Evolutionary conservation across 805 yeast species (phyloP), one percentile per base, ranked within the genome.

Genomic region (Priceomyces melissophilus): DNA sequence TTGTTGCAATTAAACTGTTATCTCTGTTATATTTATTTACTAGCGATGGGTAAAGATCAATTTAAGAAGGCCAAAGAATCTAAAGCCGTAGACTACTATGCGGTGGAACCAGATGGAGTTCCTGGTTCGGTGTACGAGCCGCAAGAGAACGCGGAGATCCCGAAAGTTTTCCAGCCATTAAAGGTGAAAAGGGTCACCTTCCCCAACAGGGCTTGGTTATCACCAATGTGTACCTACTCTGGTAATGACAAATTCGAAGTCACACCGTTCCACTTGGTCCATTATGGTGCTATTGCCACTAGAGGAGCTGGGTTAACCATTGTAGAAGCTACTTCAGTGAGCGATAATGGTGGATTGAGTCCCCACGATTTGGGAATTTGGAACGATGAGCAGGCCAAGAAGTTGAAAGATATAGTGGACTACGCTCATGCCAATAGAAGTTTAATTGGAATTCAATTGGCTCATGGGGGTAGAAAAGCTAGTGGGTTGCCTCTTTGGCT

Each of bases 211-310:
- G 53, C 78, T 23, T 79, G 79, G 37, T 77, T 78, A 14, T 68
- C 82, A 1, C 81, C 81, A 35, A 75, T 77, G 80, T 73, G 81
- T 52, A 71, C 64, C 37, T 77, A 76, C 53, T 69, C 80, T 4
- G 68, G 75, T 2, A 47, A 54, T 2, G 47, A 48, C 16, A 58
- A 75, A 36, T 71, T 71, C 2, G 53, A 57, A 11, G 64, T 69
- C 0, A 77, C 74, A 0, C 70, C 63, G 12, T 78, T 67, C 59
- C 81, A 78, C 47, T 45, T 65, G 13, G 63, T 67, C 6, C 81
- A 78, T 47, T 74, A 78, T 47, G 78, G 78, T 3, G 53, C 69
- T 0, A 60, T 71, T 38, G 71, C 78, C 0, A 38, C 61, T 10
- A 58, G 79, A 38, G 82, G 82, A 3, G 71, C 79, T 0, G 79